phyloP scores from a whole-genome alignment of 2,329 filamentous ascomycete species.

The Podosphaera leucotricha region DNA sequence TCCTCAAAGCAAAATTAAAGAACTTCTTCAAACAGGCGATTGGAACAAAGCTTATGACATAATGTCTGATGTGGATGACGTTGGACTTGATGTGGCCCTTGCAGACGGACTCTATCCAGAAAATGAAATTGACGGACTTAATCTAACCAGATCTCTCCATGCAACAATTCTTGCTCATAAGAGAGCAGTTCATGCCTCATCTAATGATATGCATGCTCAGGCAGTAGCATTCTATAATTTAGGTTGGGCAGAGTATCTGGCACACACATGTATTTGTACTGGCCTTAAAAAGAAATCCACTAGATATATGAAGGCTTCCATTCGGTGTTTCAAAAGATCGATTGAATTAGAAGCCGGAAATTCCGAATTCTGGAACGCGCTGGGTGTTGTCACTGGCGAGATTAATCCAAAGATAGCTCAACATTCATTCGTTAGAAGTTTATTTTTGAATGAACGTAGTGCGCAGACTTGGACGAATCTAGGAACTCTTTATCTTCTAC shows the following conservation, averaged over 20 bases:
- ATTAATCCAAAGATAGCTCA: conserved; percentile 75
- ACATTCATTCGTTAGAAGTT: conserved; percentile 73
- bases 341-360: conserved; percentile 93
- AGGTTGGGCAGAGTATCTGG: conserved; percentile 76
- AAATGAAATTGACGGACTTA: conserved; percentile 15
- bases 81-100: conserved; percentile 21
- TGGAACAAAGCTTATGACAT: conserved; percentile 31
- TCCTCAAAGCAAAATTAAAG: conserved; percentile 31
- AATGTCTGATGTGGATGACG: conserved; percentile 45
- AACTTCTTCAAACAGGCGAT: conserved; percentile 31
- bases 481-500: conserved; percentile 61
- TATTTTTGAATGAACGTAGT: conserved; percentile 80
- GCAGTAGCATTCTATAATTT: conserved; percentile 95
- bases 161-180: conserved; percentile 71
- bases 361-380: conserved; percentile 87
- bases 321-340: conserved; percentile 80
- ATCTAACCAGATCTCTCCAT: conserved; percentile 37
- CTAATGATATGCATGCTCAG: conserved; percentile 61
- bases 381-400: conserved; percentile 72
- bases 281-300: conserved; percentile 30
- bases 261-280: conserved; percentile 41
- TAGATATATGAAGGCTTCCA: conserved; percentile 54
- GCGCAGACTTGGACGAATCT: conserved; percentile 78
- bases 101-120: conserved; percentile 15
- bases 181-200: conserved; percentile 50